Base-by-base conservation (phyloP, 768 basidiomycete genomes). In the Astraeus odoratus region DNA sequence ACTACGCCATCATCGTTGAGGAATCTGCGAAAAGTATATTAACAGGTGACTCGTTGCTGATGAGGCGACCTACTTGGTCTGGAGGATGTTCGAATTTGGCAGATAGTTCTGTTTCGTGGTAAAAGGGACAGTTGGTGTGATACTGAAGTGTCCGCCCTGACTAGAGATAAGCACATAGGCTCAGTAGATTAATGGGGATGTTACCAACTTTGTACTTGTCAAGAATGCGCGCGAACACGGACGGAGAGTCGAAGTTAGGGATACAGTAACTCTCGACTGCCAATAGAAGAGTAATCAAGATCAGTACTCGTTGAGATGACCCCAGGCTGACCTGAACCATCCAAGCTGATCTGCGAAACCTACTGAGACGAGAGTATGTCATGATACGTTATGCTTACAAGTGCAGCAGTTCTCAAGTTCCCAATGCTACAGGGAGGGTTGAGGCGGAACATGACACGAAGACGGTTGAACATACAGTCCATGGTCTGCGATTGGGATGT, bases 161-260 rank as follows among this genome's bases (percentile, higher is more conserved):
- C 27, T 20, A 29, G 27, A 29, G 12, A 12, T 29, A 7, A 29
- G 27, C 27, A 7, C 6, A 29, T 6, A 29, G 27, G 27, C 27
- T 29, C 20, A 23, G 36, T 13, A 15, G 19, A 24, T 22, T 6
- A 15, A 9, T 33, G 22, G n/a, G n/a, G n/a, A n/a, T n/a, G n/a
- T n/a, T 25, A 13, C 50, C 13, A 27, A 70, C 75, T 64, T 87
- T 89, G 61, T 89, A 68, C 56, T 89, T 89, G 70, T 92, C 88
- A 5, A 92, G 73, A 53, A 91, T 88, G 7, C 92, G 78, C 6
- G 91, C 92, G 52, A 94, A 95, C 39, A 95, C 73, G 15, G 87
- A 91, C 3, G 93, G 93, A 1, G 90, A 93, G 64, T 96, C 93
- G 60, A 96, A 95, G 68, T 93, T 74, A 1, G 92, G 92, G 22